Percentiles rank a stretch among this genome's conserved stretches.
These are phyloP conservation scores for Urochloa ruziziensis DNA, from an alignment of 176 grass and related monocot genomes.

Conservation along the genomic window DNA sequence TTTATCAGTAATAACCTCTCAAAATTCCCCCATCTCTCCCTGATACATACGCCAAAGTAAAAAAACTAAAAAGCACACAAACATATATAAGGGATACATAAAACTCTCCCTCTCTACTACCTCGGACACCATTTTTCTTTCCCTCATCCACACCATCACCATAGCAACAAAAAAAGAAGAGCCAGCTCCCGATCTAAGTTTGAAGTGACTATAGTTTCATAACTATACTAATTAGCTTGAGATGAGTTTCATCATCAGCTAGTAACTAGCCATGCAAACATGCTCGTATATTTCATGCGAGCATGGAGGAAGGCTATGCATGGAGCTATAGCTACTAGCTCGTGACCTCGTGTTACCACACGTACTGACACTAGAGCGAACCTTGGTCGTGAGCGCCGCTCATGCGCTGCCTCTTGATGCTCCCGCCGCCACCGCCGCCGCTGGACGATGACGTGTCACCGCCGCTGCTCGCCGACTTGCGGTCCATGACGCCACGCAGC, in stretches of 20 bases:
- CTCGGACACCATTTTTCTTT: conserved; percentile 1
- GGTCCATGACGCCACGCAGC: conserved; percentile 70
- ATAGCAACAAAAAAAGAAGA: conserved; percentile 12
- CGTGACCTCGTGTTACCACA: neutral
- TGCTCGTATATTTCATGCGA: conserved; percentile 46
- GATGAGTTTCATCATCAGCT: conserved; percentile 1
- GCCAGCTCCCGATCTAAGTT: neutral
- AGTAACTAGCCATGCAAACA: conserved; percentile 17
- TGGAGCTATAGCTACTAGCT: neutral
- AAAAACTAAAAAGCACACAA: neutral
- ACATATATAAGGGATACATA: conserved; percentile 53
- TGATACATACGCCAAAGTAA: conserved; percentile 6
- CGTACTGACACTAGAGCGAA: conserved; percentile 66
- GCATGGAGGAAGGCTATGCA: neutral
- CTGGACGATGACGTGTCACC: conserved; percentile 49
- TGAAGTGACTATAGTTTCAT: conserved; percentile 38
- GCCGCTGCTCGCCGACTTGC: conserved; percentile 40
- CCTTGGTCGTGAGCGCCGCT: conserved; percentile 58
- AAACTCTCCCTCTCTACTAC: conserved; percentile 54
- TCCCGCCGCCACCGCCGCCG: conserved; percentile 39
- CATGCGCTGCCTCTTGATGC: conserved; percentile 84
- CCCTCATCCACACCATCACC: conserved; percentile 20
- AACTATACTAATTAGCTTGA: conserved; percentile 41
- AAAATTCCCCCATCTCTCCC: neutral
- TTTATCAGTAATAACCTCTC: conserved; percentile 14